These are phyloP conservation scores for Pyrrhoderma lamaoense DNA, from an alignment of 1,284 basidiomycete genomes.

Conservation along the genomic window DNA sequence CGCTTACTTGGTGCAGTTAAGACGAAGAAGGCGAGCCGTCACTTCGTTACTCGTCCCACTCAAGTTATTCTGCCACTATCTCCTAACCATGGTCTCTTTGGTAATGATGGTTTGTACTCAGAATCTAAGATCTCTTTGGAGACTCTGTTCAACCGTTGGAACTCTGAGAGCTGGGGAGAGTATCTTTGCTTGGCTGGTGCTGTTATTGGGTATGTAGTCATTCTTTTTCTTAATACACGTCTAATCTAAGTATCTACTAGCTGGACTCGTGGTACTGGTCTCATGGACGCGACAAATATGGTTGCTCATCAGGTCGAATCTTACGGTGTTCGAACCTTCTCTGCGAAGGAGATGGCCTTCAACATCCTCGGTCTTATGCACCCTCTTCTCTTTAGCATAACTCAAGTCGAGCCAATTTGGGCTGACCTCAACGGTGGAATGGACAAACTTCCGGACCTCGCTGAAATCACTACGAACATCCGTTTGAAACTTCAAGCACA, in stretches of 20 bases:
- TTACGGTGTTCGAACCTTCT: constrained; percentile 95
- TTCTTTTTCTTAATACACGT: constrained; percentile 3
- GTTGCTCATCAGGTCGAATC: constrained; percentile 93
- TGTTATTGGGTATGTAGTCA: constrained; percentile 78
- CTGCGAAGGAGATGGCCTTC: constrained; percentile 99
- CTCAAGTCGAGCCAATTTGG: constrained; percentile 99
- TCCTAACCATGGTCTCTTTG: constrained; percentile 96
- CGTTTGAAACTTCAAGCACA: constrained; percentile 64
- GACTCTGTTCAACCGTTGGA: constrained; percentile 97
- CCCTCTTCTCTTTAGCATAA: constrained; percentile 98
- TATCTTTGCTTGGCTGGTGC: constrained; percentile 97
- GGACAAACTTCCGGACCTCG: constrained; percentile 93
- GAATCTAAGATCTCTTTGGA: constrained; percentile 98
- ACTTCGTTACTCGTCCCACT: constrained; percentile 95
- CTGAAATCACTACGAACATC: constrained; percentile 85
- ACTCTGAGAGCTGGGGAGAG: constrained; percentile 98
- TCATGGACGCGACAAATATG: constrained; percentile 95
- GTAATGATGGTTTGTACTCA: constrained; percentile 96
- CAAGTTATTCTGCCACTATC: constrained; percentile 97
- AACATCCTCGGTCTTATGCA: constrained; percentile 99
- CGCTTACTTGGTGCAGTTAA: constrained; percentile 96
- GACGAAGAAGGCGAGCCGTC: constrained; percentile 92
- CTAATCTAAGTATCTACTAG: constrained; percentile 30
- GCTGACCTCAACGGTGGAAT: constrained; percentile 96
- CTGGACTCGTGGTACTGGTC: constrained; percentile 97